Percentiles rank a stretch among this genome's conserved stretches.
Conservation (phyloP, 768 basidiomycete genomes). For the Mycena belliarum region DNA sequence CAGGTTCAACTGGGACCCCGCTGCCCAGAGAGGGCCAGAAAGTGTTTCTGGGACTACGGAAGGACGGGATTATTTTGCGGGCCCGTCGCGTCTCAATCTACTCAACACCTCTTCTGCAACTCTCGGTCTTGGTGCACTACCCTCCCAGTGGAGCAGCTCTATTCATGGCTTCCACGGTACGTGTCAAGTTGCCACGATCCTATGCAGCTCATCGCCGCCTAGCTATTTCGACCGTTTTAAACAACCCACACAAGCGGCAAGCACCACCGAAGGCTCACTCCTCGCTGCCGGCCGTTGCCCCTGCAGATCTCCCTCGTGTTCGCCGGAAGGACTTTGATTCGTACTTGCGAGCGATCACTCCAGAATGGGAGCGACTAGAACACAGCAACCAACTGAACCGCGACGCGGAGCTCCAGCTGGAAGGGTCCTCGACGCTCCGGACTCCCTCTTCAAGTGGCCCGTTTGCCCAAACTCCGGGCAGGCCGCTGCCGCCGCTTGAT, state of each 20-base stretch:
- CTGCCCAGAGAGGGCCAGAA: constrained; percentile 62
- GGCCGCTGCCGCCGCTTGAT: constrained; percentile 67
- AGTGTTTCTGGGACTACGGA: constrained; percentile 76
- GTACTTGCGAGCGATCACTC: constrained; percentile 69
- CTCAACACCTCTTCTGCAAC: constrained; percentile 52
- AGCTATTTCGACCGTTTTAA: constrained; percentile 95
- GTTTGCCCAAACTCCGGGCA: constrained; percentile 33
- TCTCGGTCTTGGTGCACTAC: constrained; percentile 50
- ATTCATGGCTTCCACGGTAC: constrained; percentile 88
- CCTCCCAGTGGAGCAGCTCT: constrained; percentile 76
- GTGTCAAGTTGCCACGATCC: constrained; percentile 23
- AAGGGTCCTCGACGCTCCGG: constrained; percentile 30
- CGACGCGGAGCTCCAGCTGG: constrained; percentile 42
- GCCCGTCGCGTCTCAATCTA: constrained; percentile 48
- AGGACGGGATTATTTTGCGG: constrained; percentile 65
- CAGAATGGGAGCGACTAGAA: constrained; percentile 80
- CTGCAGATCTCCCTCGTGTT: constrained; percentile 79
- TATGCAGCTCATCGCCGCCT: constrained; percentile 6
- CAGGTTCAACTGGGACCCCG: constrained; percentile 76
- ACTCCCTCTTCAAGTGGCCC: constrained; percentile 26
- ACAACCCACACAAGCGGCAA: constrained; percentile 82
- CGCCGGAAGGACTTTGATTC: constrained; percentile 81
- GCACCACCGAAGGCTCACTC: constrained; percentile 90
- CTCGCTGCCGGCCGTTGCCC: constrained; percentile 66
- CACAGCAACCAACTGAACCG: constrained; percentile 40